phyloP scores from a whole-genome alignment of 495 filamentous ascomycete genomes.

The Tricharina praecox region DNA sequence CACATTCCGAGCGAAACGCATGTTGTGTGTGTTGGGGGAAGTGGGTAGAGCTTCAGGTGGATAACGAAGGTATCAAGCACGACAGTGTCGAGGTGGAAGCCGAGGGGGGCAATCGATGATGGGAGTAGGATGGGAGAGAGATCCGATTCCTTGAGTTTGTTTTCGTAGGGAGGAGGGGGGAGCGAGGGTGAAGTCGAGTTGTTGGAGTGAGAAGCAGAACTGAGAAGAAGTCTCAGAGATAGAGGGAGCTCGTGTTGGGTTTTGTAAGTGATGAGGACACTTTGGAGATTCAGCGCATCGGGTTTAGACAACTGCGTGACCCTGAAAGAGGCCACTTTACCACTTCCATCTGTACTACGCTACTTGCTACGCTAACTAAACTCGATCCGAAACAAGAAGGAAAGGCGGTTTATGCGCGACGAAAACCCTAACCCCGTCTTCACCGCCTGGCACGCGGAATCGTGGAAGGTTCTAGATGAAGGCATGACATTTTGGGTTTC shows the following conservation, averaged over 20 bases:
- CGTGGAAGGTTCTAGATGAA: too few species aligned
- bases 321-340: too few species aligned
- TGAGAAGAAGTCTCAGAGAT: not conserved
- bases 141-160: not conserved
- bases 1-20: constrained; percentile 59
- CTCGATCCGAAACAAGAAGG: too few species aligned
- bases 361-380: too few species aligned
- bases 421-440: too few species aligned
- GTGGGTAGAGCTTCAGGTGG: constrained; percentile 3
- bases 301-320: too few species aligned
- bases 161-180: not conserved
- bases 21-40: constrained; percentile 32
- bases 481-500: too few species aligned
- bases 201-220: not conserved
- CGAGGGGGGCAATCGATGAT: not conserved
- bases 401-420: too few species aligned
- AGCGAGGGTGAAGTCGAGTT: not conserved
- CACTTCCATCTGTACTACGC: too few species aligned
- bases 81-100: not conserved
- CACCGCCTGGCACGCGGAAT: too few species aligned
- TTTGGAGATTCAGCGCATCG: not conserved
- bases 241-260: not conserved
- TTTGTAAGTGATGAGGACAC: constrained; percentile 9
- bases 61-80: not conserved
- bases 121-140: not conserved